Evolutionary conservation across 805 yeast genomes (phyloP).

Genomic region (Zygosaccharomyces siamensis): DNA sequence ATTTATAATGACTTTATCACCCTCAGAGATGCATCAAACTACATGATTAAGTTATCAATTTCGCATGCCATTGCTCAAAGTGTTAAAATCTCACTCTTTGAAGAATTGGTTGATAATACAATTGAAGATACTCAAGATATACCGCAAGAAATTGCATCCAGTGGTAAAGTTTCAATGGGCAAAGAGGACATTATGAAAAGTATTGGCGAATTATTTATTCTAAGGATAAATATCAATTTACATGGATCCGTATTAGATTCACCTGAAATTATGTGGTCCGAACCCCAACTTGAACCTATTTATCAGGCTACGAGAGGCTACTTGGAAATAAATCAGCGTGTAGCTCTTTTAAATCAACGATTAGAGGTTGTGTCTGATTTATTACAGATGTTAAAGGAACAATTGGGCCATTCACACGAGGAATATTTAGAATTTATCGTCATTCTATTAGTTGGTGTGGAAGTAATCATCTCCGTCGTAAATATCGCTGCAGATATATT

Average conservation of each 20-base stretch:
- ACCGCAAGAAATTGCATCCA: slow-evolving; percentile 90
- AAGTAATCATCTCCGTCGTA: slow-evolving; percentile 80
- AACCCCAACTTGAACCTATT: slow-evolving; percentile 95
- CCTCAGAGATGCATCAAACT: slow-evolving; percentile 78
- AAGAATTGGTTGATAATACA: slow-evolving; percentile 92
- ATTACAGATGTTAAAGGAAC: slow-evolving; percentile 94
- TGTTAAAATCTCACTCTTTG: slow-evolving; percentile 91
- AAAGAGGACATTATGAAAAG: slow-evolving; percentile 95
- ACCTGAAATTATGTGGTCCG: slow-evolving; percentile 98
- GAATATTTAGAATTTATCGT: slow-evolving; percentile 90
- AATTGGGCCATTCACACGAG: slow-evolving; percentile 89
- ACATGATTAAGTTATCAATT: slow-evolving; percentile 86
- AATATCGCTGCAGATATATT: slow-evolving; percentile 64
- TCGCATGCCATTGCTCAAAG: slow-evolving; percentile 96
- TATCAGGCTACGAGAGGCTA: slow-evolving; percentile 97
- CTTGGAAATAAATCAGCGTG: slow-evolving; percentile 91
- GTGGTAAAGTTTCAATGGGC: slow-evolving; percentile 93
- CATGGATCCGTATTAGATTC: slow-evolving; percentile 90
- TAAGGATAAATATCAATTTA: slow-evolving; percentile 73
- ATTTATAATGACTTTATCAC: slow-evolving; percentile 94
- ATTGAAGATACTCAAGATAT: slow-evolving; percentile 96
- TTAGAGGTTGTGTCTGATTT: slow-evolving; percentile 90
- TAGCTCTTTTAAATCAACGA: slow-evolving; percentile 81
- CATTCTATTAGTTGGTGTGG: slow-evolving; percentile 84
- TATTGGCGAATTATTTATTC: slow-evolving; percentile 90